A percentile compares a stretch with the other conserved stretches of the same genome.
These are phyloP conservation scores for Cenchrus fungigraminus DNA, from an alignment of 176 grass and related monocot species.

Conservation along the genomic window DNA sequence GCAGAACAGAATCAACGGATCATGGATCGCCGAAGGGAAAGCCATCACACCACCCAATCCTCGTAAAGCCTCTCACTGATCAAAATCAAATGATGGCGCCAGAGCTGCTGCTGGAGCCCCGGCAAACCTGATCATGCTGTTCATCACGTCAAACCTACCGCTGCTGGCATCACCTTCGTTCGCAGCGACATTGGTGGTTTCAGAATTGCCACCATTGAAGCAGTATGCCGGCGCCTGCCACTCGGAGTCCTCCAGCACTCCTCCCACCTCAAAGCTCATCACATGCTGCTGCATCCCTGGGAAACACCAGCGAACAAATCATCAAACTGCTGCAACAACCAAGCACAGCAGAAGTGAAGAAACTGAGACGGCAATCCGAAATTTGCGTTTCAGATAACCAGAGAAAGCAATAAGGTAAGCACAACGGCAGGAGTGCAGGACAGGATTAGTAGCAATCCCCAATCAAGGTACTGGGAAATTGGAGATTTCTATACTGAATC, in stretches of 20 bases:
- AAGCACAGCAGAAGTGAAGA: not conserved
- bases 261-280: constrained; percentile 67
- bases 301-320: not conserved
- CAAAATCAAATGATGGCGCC: not conserved
- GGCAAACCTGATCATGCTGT: constrained; percentile 36
- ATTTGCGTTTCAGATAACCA: not conserved
- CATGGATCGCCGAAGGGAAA: not conserved
- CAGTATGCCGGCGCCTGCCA: constrained; percentile 63
- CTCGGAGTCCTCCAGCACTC: constrained; percentile 53
- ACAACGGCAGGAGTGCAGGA: not conserved
- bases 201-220: constrained; percentile 15
- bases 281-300: constrained; percentile 56
- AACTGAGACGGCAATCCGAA: not conserved
- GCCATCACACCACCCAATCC: not conserved
- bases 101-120: not conserved
- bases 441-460: not conserved
- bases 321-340: not conserved
- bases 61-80: not conserved
- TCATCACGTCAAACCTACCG: not conserved
- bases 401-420: not conserved
- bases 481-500: not conserved
- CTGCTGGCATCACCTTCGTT: not conserved
- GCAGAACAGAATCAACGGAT: too few relatives aligned
- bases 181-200: not conserved
- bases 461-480: not conserved